These are phyloP conservation scores for Beta lomatogona DNA, from an alignment of 179 eudicot genomes.

Conservation along the genomic window DNA sequence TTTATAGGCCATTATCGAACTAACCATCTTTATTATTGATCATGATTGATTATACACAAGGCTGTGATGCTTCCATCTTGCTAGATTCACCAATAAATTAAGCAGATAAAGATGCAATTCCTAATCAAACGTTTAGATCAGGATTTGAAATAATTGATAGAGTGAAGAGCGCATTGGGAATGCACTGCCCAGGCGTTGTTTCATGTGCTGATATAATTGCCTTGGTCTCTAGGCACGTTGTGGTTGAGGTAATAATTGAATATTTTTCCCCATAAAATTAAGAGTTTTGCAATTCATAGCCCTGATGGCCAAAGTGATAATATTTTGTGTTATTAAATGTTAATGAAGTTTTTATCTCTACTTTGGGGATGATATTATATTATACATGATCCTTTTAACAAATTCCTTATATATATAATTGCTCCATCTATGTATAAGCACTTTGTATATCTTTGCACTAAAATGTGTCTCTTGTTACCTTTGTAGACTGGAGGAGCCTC, in stretches of 20 bases:
- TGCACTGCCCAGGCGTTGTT: conserved; percentile 46
- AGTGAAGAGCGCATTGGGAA: conserved; percentile 40
- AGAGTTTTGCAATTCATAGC: too few species aligned
- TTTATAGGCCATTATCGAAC: background rate
- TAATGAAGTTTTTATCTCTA: too few species aligned
- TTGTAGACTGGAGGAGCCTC: conserved; percentile 31
- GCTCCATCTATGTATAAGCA: background rate
- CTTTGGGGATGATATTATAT: background rate
- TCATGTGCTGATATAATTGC: conserved; percentile 58
- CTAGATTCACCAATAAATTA: conserved; percentile 32
- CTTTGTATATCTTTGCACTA: background rate
- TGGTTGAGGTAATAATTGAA: conserved; percentile 27
- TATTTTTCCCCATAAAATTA: too few species aligned
- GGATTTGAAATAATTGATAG: conserved; percentile 41
- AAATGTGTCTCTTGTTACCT: background rate
- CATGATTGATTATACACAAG: conserved; percentile 18
- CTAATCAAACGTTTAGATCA: conserved; percentile 30
- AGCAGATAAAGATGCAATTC: conserved; percentile 38
- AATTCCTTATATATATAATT: background rate
- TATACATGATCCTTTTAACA: too few species aligned
- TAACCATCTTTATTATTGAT: background rate
- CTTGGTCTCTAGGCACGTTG: conserved; percentile 43
- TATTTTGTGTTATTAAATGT: too few species aligned
- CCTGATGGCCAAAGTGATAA: too few species aligned
- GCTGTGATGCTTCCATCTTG: conserved; percentile 46